Evolutionary conservation across 2,329 filamentous ascomycete species (phyloP).

Genomic region (Ceratocystiopsis brevicomis): DNA sequence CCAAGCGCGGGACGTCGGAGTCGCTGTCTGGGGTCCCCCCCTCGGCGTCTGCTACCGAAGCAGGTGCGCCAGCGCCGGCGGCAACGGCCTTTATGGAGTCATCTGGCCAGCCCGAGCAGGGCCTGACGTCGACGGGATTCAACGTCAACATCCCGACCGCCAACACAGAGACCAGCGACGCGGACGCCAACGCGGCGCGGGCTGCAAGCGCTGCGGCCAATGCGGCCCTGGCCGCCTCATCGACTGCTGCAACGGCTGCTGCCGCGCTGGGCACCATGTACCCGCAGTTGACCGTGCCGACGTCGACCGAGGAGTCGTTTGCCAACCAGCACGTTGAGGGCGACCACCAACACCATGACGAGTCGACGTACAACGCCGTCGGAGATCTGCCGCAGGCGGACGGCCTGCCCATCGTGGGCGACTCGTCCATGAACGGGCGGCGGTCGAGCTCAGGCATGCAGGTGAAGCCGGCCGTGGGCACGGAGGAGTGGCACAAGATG

Average conservation of each 20-base stretch:
- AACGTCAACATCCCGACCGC: slow-evolving; percentile 32
- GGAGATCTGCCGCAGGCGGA: slow-evolving; percentile 20
- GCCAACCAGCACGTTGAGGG: slow-evolving; percentile 26
- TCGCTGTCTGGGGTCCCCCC: too few relatives aligned
- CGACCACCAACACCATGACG: slow-evolving; percentile 13
- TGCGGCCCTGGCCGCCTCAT: slow-evolving; percentile 22
- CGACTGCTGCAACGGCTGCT: slow-evolving; percentile 36
- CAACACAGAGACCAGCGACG: slow-evolving; percentile 28
- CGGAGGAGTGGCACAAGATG: slow-evolving; percentile 94
- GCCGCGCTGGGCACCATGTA: slow-evolving; percentile 39
- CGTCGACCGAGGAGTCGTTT: slow-evolving; percentile 40
- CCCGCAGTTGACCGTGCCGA: slow-evolving; percentile 38
- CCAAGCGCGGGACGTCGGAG: slow-evolving; percentile 28
- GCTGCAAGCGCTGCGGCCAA: slow-evolving; percentile 30
- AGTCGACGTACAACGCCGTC: slow-evolving; percentile 13
- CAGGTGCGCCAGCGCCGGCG: slow-evolving; percentile 22
- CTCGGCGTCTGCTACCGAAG: slow-evolving; percentile 11
- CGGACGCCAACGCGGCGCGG: slow-evolving; percentile 22
- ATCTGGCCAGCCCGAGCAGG: slow-evolving; percentile 28
- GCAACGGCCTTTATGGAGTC: slow-evolving; percentile 35
- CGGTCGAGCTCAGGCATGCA: slow-evolving; percentile 10
- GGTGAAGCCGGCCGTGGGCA: slow-evolving; percentile 73
- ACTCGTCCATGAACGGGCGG: slow-evolving; percentile 9
- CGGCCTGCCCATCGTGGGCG: slow-evolving; percentile 13
- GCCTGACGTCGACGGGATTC: slow-evolving; percentile 30